Evolutionary conservation across 176 grass and related monocot species (phyloP).

Genomic region (Coix lacrymajobi): DNA sequence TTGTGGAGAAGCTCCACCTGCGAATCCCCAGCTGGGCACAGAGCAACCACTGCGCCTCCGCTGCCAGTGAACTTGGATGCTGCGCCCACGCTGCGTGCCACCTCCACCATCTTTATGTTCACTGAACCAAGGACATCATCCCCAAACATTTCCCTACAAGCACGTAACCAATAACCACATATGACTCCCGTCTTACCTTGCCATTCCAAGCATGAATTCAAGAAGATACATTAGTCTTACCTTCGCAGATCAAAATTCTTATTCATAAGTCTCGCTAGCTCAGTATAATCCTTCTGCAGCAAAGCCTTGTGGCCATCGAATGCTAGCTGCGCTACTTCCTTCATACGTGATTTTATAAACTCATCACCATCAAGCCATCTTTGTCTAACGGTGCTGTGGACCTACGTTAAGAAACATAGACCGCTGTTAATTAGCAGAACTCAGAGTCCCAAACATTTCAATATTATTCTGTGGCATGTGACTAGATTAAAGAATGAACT

Average conservation of each 20-base stretch:
- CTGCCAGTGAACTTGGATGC: conserved; percentile 80
- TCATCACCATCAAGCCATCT: conserved; percentile 74
- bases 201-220: not conserved
- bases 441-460: not conserved
- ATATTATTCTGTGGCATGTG: not conserved
- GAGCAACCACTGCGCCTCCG: conserved; percentile 56
- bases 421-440: not conserved
- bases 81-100: conserved; percentile 50
- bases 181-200: not conserved
- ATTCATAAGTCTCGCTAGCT: conserved; percentile 59
- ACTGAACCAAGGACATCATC: conserved; percentile 59
- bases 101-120: conserved; percentile 83
- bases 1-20: conserved; percentile 42
- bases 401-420: conserved; percentile 26
- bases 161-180: not conserved
- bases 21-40: conserved; percentile 43
- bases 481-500: not conserved
- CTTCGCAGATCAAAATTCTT: conserved; percentile 71
- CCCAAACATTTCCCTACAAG: conserved; percentile 77
- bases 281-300: conserved; percentile 47
- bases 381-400: conserved; percentile 74
- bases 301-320: conserved; percentile 49
- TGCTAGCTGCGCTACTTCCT: conserved; percentile 61
- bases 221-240: conserved; percentile 13
- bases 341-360: conserved; percentile 61